Conservation (phyloP, 768 basidiomycete genomes). For the Rhodotorula kratochvilovae region DNA sequence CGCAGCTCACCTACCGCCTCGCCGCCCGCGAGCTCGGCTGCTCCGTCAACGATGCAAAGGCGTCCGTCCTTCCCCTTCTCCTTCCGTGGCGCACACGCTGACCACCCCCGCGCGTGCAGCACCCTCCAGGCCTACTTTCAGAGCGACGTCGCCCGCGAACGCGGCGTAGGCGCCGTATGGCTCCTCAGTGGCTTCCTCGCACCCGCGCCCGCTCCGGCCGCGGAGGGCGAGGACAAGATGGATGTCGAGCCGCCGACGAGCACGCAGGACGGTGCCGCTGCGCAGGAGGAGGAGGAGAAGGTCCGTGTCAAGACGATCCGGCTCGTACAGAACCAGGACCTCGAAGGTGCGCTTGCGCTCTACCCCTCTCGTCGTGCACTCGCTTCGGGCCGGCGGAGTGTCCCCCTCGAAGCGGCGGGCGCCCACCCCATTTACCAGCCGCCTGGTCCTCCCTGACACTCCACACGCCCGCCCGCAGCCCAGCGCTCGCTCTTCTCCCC, state of each 20-base stretch:
- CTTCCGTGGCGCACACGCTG: not conserved
- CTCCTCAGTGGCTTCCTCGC: constrained; percentile 14
- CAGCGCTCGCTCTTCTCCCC: constrained; percentile 15
- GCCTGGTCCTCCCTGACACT: too few relatives aligned
- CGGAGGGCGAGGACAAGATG: not conserved
- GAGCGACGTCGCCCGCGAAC: constrained; percentile 16
- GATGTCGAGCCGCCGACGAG: constrained; percentile 1
- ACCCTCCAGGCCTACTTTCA: constrained; percentile 12
- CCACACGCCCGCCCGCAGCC: not conserved
- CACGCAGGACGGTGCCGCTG: too few relatives aligned
- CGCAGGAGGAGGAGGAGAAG: not conserved
- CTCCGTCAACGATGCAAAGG: constrained; percentile 17
- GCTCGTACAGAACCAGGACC: constrained; percentile 10
- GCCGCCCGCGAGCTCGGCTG: constrained; percentile 24
- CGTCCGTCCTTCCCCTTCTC: constrained; percentile 1
- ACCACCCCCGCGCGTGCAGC: not conserved
- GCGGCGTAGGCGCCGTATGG: constrained; percentile 18
- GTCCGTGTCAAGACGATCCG: not conserved
- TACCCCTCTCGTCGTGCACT: not conserved
- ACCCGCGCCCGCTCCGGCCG: too few relatives aligned
- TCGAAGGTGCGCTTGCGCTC: constrained; percentile 8
- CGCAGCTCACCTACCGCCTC: constrained; percentile 30
- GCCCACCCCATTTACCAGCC: too few relatives aligned
- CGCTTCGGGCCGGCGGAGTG: too few relatives aligned
- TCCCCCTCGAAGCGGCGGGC: too few relatives aligned